phyloP scores from a whole-genome alignment of 2,329 filamentous ascomycete genomes.

The Dendryphion nanum region DNA sequence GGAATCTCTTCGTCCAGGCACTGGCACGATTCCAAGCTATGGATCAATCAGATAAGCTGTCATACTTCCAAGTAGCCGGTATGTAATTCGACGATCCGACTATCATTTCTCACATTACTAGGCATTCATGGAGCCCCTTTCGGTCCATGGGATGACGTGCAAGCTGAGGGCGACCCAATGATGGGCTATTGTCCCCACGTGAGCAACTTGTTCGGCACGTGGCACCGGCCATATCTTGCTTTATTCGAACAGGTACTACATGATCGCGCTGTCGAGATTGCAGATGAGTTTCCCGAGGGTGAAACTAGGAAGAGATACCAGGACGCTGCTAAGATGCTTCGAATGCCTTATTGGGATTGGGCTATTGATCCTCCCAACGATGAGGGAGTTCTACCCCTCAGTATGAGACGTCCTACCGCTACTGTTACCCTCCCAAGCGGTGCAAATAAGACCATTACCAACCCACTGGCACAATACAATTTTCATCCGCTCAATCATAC shows the following conservation, averaged over 20 bases:
- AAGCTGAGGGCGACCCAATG: slow-evolving; percentile 14
- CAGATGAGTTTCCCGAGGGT: slow-evolving; percentile 26
- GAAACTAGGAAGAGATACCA: slow-evolving; percentile 21
- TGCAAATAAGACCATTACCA: slow-evolving; percentile 20
- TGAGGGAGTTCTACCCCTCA: slow-evolving; percentile 22
- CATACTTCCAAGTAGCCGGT: slow-evolving; percentile 33
- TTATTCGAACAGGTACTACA: slow-evolving; percentile 34
- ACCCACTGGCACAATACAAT: slow-evolving; percentile 28
- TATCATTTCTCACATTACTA: slow-evolving; percentile 6
- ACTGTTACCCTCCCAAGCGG: slow-evolving; percentile 29
- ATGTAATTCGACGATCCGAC: slow-evolving; percentile 3
- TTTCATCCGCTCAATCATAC: slow-evolving; percentile 30
- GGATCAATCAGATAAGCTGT: slow-evolving; percentile 29
- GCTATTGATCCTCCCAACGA: slow-evolving; percentile 21
- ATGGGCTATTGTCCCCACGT: slow-evolving; percentile 31
- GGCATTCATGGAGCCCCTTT: slow-evolving; percentile 35
- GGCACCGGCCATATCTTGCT: slow-evolving; percentile 34
- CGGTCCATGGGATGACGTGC: slow-evolving; percentile 23
- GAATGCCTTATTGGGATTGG: slow-evolving; percentile 38
- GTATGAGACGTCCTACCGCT: slow-evolving; percentile 16
- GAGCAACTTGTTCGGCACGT: slow-evolving; percentile 29
- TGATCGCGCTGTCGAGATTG: slow-evolving; percentile 26
- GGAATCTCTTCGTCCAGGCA: slow-evolving; percentile 33
- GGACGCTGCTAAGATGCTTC: slow-evolving; percentile 20
- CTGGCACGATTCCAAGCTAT: slow-evolving; percentile 30